Evolutionary conservation across 495 filamentous ascomycete species (phyloP).

Genomic region (Annulohypoxylon maeteangense): DNA sequence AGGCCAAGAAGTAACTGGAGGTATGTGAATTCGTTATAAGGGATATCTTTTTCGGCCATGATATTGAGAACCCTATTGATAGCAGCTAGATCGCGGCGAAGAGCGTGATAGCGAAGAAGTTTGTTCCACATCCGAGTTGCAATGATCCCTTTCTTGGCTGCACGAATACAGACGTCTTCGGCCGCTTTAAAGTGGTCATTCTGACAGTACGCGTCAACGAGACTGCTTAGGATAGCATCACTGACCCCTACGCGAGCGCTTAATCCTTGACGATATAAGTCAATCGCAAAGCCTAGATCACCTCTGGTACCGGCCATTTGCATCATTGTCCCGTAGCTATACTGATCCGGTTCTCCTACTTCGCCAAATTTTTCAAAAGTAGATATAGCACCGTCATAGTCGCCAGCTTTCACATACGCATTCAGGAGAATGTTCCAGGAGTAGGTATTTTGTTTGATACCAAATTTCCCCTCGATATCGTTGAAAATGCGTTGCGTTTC

Average conservation of each 20-base stretch:
- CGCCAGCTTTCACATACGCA: slow-evolving; percentile 71
- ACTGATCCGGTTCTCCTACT: slow-evolving; percentile 60
- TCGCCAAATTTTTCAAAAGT: slow-evolving; percentile 68
- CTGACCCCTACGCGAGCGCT: too few species aligned
- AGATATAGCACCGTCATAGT: slow-evolving; percentile 70
- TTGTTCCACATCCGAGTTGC: slow-evolving; percentile 80
- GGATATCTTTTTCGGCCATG: slow-evolving; percentile 69
- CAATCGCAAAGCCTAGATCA: slow-evolving; percentile 73
- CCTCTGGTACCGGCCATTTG: slow-evolving; percentile 75
- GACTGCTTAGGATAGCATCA: slow-evolving; percentile 66
- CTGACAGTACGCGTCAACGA: slow-evolving; percentile 77
- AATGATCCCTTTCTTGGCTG: slow-evolving; percentile 53
- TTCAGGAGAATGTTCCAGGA: slow-evolving; percentile 84
- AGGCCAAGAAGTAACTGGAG: slow-evolving; percentile 78
- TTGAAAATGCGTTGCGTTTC: slow-evolving; percentile 69
- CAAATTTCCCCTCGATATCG: slow-evolving; percentile 63
- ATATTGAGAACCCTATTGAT: slow-evolving; percentile 68
- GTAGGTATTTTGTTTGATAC: slow-evolving; percentile 61
- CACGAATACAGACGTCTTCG: slow-evolving; percentile 63
- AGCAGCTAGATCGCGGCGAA: slow-evolving; percentile 68
- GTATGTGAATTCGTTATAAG: slow-evolving; percentile 77
- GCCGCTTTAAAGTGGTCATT: slow-evolving; percentile 68
- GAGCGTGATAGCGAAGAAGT: slow-evolving; percentile 74
- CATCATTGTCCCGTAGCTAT: slow-evolving; percentile 78
- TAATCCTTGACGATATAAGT: slow-evolving; percentile 68